These are phyloP conservation scores for Fusarium sp. DNA, from an alignment of 2,329 filamentous ascomycete species.

Conservation along the genomic window DNA sequence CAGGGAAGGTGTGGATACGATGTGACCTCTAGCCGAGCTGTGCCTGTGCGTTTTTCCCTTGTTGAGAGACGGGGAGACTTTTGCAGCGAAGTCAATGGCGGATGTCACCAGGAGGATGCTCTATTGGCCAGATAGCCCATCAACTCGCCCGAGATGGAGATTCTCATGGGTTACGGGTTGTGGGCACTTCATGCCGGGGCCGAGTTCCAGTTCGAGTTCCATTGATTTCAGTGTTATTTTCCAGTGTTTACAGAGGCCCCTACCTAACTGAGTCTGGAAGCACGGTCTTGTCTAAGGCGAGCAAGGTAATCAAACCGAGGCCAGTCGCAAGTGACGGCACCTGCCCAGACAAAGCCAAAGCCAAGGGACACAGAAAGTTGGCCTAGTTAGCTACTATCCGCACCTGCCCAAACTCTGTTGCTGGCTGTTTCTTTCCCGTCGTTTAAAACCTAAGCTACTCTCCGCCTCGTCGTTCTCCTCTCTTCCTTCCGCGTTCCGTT, in stretches of 20 bases:
- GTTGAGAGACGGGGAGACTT: slow-evolving; percentile 25
- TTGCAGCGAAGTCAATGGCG: slow-evolving; percentile 27
- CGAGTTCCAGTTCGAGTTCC: slow-evolving; percentile 10
- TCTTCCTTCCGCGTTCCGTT: slow-evolving; percentile 19
- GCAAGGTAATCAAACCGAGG: slow-evolving; percentile 43
- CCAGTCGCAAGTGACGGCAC: slow-evolving; percentile 25
- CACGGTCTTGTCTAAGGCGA: slow-evolving; percentile 23
- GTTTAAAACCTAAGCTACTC: slow-evolving; percentile 38
- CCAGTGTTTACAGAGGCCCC: neutral
- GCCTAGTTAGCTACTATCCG: neutral
- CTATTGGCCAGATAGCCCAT: slow-evolving; percentile 11
- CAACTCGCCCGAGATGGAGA: slow-evolving; percentile 9
- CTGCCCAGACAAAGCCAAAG: slow-evolving; percentile 35
- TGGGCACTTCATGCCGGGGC: slow-evolving; percentile 33
- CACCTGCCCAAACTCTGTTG: slow-evolving; percentile 10
- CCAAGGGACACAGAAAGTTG: slow-evolving; percentile 12
- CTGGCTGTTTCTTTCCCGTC: neutral
- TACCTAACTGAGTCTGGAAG: slow-evolving; percentile 18
- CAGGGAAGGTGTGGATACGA: slow-evolving; percentile 28
- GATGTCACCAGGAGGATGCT: slow-evolving; percentile 4
- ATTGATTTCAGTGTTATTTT: slow-evolving; percentile 23
- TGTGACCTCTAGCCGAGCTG: slow-evolving; percentile 27
- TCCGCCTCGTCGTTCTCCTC: slow-evolving; percentile 14
- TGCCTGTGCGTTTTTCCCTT: slow-evolving; percentile 35
- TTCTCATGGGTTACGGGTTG: slow-evolving; percentile 19